Conservation (phyloP, 495 filamentous ascomycete species). For the Cercophora sp. region DNA sequence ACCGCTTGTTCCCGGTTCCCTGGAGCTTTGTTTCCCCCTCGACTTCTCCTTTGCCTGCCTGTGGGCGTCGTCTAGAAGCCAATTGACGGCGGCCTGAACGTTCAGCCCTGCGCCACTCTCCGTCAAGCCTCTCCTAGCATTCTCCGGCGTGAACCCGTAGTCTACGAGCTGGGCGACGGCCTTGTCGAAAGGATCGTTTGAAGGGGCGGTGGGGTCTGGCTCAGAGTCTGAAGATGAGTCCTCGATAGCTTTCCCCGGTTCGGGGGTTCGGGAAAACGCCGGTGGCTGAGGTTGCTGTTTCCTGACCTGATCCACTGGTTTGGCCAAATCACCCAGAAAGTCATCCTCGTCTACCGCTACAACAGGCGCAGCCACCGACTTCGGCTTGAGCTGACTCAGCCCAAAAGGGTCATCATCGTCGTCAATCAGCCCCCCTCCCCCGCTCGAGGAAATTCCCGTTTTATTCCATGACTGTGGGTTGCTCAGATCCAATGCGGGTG, state of each 20-base stretch:
- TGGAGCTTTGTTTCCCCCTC: slow-evolving; percentile 25
- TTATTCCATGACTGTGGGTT: slow-evolving; percentile 37
- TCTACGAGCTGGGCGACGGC: slow-evolving; percentile 89
- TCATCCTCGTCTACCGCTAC: slow-evolving; percentile 72
- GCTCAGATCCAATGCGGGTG: slow-evolving; percentile 30
- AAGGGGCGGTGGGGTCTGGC: slow-evolving; percentile 23
- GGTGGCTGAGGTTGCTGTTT: slow-evolving; percentile 21
- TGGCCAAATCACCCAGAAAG: slow-evolving; percentile 79
- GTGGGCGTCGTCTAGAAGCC: slow-evolving; percentile 88
- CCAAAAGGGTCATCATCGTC: slow-evolving; percentile 84
- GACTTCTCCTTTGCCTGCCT: slow-evolving; percentile 57
- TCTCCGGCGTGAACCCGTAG: slow-evolving; percentile 87
- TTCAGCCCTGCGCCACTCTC: slow-evolving; percentile 76
- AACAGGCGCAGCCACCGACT: slow-evolving; percentile 28
- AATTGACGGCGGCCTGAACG: slow-evolving; percentile 83
- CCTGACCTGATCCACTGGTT: slow-evolving; percentile 76
- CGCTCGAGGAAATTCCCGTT: slow-evolving; percentile 9
- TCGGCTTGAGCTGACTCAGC: slow-evolving; percentile 60
- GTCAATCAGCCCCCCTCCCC: slow-evolving; percentile 24
- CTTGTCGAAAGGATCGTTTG: slow-evolving; percentile 63
- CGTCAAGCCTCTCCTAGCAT: slow-evolving; percentile 69
- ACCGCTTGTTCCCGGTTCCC: slow-evolving; percentile 18
- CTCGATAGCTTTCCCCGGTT: slow-evolving; percentile 44
- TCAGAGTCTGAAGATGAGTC: slow-evolving; percentile 42
- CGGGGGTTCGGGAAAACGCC: slow-evolving; percentile 29